Base-by-base conservation (phyloP, 352 stramenopile genomes). In the Phytophthora pluvialis region DNA sequence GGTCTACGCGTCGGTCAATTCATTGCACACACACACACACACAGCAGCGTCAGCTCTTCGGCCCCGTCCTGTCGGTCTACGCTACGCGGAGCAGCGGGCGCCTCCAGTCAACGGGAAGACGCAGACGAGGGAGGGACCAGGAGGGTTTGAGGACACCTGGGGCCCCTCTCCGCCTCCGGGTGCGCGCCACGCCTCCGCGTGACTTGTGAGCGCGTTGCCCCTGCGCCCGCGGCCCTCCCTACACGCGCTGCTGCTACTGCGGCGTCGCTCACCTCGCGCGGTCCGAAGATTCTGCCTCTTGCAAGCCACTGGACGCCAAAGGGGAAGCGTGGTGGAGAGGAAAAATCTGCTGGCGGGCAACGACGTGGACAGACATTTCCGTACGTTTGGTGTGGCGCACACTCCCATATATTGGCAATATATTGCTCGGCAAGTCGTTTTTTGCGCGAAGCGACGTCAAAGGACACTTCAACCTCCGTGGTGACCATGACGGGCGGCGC, bases 301-400 rank as follows among this genome's bases (percentile, higher is more conserved):
- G 48, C 53, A 59, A 71, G 67, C 53, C 59, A 73, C 57, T 70
- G 63, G 68, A 76, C 48, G 58, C 52, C 54, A 63, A 69, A 75
- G 60, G 53, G 63, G 65, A 67, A 70, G 36, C 43, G 61, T 65
- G 67, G 64, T 64, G 64, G 47, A 67, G 57, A 48, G 58, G 70
- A 80, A 80, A 81, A 73, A 73, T 83, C 65, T 78, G 54, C 64
- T 81, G 70, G 66, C 51, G 26, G 42, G 21, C 33, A 56, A 21
- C 29, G 26, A 33, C 45, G 15, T 31, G 33, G 5, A 31, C 32
- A 32, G 57, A 33, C 55, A 10, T 42, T 56, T 16, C 52, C 36
- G 48, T 54, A 57, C 40, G 25, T 10, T 3, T 48, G 15, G n/a
- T 63, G 63, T 70, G 32, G 36, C 2, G 2, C 15, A 70, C 61